phyloP scores from a whole-genome alignment of 2,329 filamentous ascomycete genomes.

The Diaporthe vaccinii region DNA sequence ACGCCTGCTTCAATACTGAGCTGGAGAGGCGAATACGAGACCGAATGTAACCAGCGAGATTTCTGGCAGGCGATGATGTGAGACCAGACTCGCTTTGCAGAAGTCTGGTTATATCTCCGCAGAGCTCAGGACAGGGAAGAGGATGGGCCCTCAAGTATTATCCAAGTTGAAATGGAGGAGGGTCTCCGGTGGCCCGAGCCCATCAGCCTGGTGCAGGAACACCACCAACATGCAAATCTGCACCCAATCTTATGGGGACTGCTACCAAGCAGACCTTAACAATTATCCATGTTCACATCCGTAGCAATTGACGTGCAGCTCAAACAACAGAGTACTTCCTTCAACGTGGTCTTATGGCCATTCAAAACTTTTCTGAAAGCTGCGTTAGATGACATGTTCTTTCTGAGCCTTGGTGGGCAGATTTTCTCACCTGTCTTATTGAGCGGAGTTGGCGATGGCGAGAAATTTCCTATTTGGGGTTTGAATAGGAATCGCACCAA shows the following conservation, averaged over 20 bases:
- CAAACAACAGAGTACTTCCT: not conserved
- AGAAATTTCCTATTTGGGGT: conserved; percentile 24
- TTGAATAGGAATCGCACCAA: conserved; percentile 25
- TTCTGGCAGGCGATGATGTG: not conserved
- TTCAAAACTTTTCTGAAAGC: not conserved
- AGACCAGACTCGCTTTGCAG: too few relatives aligned
- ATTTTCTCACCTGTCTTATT: not conserved
- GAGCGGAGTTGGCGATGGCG: not conserved
- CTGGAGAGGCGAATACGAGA: conserved; percentile 18
- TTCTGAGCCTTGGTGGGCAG: not conserved
- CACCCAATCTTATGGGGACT: not conserved
- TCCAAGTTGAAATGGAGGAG: not conserved
- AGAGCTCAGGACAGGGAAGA: too few relatives aligned
- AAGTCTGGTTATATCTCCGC: too few relatives aligned
- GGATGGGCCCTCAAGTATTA: too few relatives aligned
- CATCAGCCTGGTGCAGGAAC: not conserved
- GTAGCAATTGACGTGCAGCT: not conserved
- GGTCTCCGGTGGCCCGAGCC: too few relatives aligned
- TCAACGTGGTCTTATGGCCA: not conserved
- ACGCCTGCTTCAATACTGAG: not conserved
- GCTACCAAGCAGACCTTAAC: not conserved
- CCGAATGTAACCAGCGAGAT: not conserved
- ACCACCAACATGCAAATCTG: not conserved
- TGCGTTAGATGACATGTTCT: not conserved
- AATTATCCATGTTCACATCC: not conserved